Evolutionary conservation across 2,329 filamentous ascomycete genomes (phyloP), one percentile per base, ranked within the genome.

Genomic region (Stemphylium lycopersici): DNA sequence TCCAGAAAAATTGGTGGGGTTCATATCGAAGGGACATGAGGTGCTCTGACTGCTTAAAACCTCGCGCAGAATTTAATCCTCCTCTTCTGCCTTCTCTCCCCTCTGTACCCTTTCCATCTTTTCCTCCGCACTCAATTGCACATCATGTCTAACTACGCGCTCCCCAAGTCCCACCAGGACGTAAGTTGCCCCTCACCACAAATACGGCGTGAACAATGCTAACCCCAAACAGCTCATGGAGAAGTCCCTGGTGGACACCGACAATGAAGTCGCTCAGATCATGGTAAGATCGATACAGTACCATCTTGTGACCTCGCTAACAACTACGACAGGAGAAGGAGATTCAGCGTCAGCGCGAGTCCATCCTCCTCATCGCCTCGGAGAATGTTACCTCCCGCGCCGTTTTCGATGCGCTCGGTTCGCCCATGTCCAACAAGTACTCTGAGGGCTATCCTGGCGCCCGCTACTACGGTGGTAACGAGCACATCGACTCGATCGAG

Each of bases 361-460:
- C 93, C 70, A 96, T 99, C 80, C 91, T 98, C 45, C 56, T 69
- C 37, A 67, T 68, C 50, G 58, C 58, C 70, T 77, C 79, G 39
- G 72, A 77, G 59, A 76, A 77, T 67, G 74, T 75, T 61, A 73
- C 69, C 32, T 73, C 69, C 52, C 68, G 71, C 65, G 70, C 70
- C 64, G 68, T 76, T 61, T 74, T 71, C 58, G 74, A 76, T 69
- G 71, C 77, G 55, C 63, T 75, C 90, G 90, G 75, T 48, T 77
- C 75, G 50, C 74, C 74, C 64, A 77, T 77, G 75, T 77, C 90
- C 79, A 96, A 98, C 79, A 98, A 99, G 77, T 99, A 99, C 80
- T 98, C 95, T 0, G 95, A 99, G 78, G 95, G 95, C 46, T 99
- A 99, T 70, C 95, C 93, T 29, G 95, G 95, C 52, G 93, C 93